Evolutionary conservation across 768 basidiomycete genomes (phyloP).

Genomic region (Boletus rubroflammeus): DNA sequence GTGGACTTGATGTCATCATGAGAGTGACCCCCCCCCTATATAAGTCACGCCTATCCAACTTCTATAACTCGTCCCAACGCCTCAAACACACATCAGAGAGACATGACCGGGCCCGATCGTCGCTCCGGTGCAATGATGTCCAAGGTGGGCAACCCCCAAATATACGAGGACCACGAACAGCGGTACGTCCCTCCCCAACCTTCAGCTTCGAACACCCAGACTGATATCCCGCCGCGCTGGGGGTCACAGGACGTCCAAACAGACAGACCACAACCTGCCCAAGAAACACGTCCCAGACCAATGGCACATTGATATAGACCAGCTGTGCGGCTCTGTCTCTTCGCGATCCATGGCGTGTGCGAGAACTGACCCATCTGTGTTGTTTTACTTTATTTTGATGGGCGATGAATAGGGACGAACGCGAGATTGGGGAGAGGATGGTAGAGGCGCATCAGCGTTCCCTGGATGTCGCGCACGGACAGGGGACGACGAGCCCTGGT

Average conservation of each 20-base stretch:
- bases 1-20: slow-evolving; percentile 20
- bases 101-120: slow-evolving; percentile 17
- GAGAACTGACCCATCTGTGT: not conserved
- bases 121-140: slow-evolving; percentile 44
- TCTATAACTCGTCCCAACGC: not conserved
- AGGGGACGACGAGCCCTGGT: slow-evolving; percentile 28
- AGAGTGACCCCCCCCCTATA: not conserved
- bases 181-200: slow-evolving; percentile 31
- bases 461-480: slow-evolving; percentile 21
- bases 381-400: not conserved
- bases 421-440: slow-evolving; percentile 39
- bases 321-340: slow-evolving; percentile 11
- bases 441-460: slow-evolving; percentile 33
- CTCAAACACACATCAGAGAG: not conserved
- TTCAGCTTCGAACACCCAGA: not conserved
- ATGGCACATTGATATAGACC: slow-evolving; percentile 36
- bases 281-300: slow-evolving; percentile 32
- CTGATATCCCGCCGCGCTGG: not conserved
- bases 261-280: slow-evolving; percentile 19
- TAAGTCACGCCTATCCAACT: not conserved
- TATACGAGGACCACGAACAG: slow-evolving; percentile 48
- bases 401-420: slow-evolving; percentile 35
- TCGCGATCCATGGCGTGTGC: not conserved
- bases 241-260: slow-evolving; percentile 20
- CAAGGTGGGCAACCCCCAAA: slow-evolving; percentile 46